Evolutionary conservation across 164 flowering plant species (phyloP).

Genomic region (Platanus orientalis): DNA sequence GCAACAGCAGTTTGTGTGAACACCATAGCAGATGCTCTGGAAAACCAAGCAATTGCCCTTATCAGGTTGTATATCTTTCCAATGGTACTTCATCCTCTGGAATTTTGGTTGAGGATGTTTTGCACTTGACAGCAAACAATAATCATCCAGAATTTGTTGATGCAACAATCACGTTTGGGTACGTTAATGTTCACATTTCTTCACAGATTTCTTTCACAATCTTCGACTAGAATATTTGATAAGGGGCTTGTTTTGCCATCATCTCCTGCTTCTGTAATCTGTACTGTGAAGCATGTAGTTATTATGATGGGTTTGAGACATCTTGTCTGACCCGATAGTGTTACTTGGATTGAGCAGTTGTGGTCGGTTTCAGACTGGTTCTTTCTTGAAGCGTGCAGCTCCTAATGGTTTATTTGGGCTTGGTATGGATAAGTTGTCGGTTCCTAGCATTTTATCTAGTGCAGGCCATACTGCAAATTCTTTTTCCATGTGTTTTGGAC

Average conservation of each 20-base stretch:
- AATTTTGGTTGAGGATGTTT: too few species aligned
- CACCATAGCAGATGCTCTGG: conserved; percentile 34
- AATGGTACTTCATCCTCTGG: conserved; percentile 68
- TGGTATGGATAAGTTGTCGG: too few species aligned
- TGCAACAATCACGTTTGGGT: conserved; percentile 75
- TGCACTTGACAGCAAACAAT: conserved; percentile 58
- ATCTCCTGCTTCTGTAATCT: too few species aligned
- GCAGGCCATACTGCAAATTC: too few species aligned
- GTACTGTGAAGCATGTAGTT: background rate
- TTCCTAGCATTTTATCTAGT: too few species aligned
- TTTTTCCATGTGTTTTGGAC: too few species aligned
- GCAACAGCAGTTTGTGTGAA: conserved; percentile 50
- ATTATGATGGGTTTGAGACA: too few species aligned
- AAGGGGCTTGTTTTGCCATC: conserved; percentile 3
- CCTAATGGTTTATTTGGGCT: too few species aligned
- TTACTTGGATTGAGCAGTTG: too few species aligned
- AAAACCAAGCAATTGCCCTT: conserved; percentile 46
- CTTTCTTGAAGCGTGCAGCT: too few species aligned
- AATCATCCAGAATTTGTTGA: conserved; percentile 30
- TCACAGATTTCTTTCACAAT: background rate
- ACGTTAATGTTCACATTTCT: conserved; percentile 13
- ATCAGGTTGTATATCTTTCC: conserved; percentile 60
- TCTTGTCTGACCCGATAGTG: too few species aligned
- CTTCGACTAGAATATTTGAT: background rate
- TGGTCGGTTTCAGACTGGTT: too few species aligned